Conservation (phyloP, 2,329 filamentous ascomycete genomes). For the Dactylonectria estremocensis region DNA sequence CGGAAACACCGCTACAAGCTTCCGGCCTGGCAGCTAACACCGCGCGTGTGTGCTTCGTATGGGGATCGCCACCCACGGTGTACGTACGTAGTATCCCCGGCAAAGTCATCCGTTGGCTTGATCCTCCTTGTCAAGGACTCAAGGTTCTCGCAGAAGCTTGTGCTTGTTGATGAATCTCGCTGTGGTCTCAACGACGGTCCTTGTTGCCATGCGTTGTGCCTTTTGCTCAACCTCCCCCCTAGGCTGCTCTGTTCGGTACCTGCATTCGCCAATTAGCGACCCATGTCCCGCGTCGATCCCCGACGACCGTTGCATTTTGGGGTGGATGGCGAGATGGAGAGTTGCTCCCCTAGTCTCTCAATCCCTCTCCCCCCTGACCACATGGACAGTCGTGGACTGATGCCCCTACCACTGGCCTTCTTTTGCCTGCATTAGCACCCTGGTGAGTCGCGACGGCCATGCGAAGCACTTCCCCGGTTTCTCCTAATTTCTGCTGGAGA, state of each 20-base stretch:
- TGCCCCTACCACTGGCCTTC: conserved; percentile 21
- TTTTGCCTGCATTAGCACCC: conserved; percentile 26
- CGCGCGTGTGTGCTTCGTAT: neutral
- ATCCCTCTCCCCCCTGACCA: conserved; percentile 14
- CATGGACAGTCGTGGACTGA: conserved; percentile 19
- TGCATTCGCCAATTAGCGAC: conserved; percentile 30
- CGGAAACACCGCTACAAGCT: conserved; percentile 27
- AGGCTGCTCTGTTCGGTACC: conserved; percentile 23
- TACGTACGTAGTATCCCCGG: conserved; percentile 3
- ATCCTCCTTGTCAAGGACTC: neutral
- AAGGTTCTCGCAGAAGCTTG: neutral
- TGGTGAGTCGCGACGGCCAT: conserved; percentile 21
- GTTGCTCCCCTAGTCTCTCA: conserved; percentile 6
- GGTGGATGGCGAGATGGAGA: conserved; percentile 22
- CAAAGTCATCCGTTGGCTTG: neutral
- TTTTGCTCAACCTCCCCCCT: conserved; percentile 1
- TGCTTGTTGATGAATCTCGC: neutral
- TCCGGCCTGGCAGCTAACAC: conserved; percentile 21
- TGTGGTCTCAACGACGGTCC: conserved; percentile 1
- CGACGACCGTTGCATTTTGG: conserved; percentile 30
- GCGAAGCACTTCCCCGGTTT: conserved; percentile 22
- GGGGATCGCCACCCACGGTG: conserved; percentile 9
- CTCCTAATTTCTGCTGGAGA: conserved; percentile 16
- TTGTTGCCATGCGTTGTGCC: neutral
- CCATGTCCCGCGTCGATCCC: conserved; percentile 33